Conservation (phyloP, 495 filamentous ascomycete species). For the Polyplosphaeria fusca region DNA sequence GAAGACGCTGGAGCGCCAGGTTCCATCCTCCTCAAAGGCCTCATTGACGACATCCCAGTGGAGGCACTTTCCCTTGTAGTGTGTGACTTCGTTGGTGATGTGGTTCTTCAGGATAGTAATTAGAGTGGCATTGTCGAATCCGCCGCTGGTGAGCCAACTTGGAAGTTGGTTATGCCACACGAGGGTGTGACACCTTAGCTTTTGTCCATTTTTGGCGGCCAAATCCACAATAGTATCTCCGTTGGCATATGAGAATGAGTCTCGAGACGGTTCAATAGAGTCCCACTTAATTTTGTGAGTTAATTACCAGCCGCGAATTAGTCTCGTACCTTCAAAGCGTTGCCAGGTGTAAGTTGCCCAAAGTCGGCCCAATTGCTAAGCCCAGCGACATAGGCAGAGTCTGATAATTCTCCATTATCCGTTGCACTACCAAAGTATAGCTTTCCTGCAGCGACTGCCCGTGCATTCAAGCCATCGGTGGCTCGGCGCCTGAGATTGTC, state of each 20-base stretch:
- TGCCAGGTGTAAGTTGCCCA: conserved; percentile 20
- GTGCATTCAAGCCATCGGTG: conserved; percentile 46
- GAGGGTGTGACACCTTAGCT: conserved; percentile 23
- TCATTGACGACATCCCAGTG: conserved; percentile 33
- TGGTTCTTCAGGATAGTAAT: conserved; percentile 25
- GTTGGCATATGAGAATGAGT: conserved; percentile 8
- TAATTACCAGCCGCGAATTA: not conserved
- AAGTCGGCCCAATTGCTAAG: conserved; percentile 50
- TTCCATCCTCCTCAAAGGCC: conserved; percentile 46
- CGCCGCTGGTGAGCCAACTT: conserved; percentile 13
- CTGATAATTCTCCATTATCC: conserved; percentile 52
- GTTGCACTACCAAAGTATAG: conserved; percentile 61
- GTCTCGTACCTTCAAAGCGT: conserved; percentile 13
- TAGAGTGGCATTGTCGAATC: conserved; percentile 20
- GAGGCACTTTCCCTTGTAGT: conserved; percentile 19
- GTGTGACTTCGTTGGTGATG: conserved; percentile 22
- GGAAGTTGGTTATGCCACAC: conserved; percentile 27
- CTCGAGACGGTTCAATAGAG: conserved; percentile 16
- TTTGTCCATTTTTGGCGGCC: conserved; percentile 16
- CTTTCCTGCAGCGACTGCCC: conserved; percentile 52
- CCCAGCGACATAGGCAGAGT: conserved; percentile 48
- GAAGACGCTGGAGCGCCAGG: conserved; percentile 45
- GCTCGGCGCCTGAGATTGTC: conserved; percentile 2
- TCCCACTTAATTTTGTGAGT: conserved; percentile 20
- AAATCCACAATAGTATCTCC: conserved; percentile 7